A percentile compares a stretch with the other conserved stretches of the same genome.
These are phyloP conservation scores for Aquilaria yunnanensis DNA, from an alignment of 345 rosid species.

Conservation along the genomic window DNA sequence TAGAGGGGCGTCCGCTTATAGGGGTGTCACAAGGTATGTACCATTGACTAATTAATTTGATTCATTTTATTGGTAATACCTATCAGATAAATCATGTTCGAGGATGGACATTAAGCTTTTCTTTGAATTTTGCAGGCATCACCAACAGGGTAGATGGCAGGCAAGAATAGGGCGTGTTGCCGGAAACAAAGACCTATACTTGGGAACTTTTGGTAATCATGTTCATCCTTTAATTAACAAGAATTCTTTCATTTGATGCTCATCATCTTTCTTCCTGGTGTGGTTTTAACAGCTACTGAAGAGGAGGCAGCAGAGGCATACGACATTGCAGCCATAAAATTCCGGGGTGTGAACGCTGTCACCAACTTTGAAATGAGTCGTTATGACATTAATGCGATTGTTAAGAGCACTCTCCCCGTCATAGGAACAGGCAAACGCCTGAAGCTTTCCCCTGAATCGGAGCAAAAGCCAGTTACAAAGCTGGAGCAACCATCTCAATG, in stretches of 20 bases:
- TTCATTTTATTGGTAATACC: too few species aligned
- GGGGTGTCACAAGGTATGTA: constrained; percentile 85
- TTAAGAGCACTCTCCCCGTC: constrained; percentile 65
- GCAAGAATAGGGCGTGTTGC: constrained; percentile 98
- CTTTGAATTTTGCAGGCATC: constrained; percentile 45
- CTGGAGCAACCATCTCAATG: too few species aligned
- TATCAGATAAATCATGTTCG: too few species aligned
- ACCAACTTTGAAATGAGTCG: constrained; percentile 95
- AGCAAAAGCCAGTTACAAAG: too few species aligned
- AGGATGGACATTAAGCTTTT: neutral
- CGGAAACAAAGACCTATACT: constrained; percentile 91
- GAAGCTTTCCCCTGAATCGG: constrained; percentile 1
- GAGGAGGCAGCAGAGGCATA: constrained; percentile 99
- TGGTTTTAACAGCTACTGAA: constrained; percentile 52
- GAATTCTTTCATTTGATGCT: too few species aligned
- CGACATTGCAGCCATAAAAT: constrained; percentile 93
- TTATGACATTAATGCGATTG: constrained; percentile 77
- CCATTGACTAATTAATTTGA: too few species aligned
- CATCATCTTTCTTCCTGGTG: neutral
- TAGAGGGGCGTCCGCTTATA: constrained; percentile 89
- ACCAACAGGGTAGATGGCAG: constrained; percentile 99
- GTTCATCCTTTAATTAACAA: too few species aligned
- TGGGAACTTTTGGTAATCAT: constrained; percentile 79
- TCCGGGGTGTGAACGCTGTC: constrained; percentile 88
- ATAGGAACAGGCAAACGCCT: constrained; percentile 72